Percentiles rank a stretch among this genome's conserved stretches.
Evolutionary conservation across 1,284 basidiomycete genomes (phyloP).

Genomic region (Ganoderma sinense): DNA sequence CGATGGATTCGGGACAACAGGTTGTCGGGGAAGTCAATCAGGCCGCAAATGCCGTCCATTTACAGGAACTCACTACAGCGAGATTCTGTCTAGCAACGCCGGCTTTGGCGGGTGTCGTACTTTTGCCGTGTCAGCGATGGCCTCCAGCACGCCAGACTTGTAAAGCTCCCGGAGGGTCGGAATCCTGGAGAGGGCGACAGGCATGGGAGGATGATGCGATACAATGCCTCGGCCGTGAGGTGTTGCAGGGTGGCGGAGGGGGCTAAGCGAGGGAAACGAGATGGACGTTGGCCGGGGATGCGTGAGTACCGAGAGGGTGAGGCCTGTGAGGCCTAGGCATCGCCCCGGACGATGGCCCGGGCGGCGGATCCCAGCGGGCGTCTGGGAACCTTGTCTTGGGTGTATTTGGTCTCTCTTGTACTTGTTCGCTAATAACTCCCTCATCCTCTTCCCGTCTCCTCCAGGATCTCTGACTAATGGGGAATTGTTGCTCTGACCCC

Average conservation of each 20-base stretch:
- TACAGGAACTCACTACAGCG: slow-evolving; percentile 60
- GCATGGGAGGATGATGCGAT: slow-evolving; percentile 32
- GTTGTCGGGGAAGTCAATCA: slow-evolving; percentile 12
- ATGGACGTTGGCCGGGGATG: neutral
- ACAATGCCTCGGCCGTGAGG: neutral
- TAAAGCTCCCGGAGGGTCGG: slow-evolving; percentile 62
- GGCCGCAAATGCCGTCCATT: slow-evolving; percentile 16
- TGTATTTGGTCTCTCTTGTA: slow-evolving; percentile 38
- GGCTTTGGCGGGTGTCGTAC: slow-evolving; percentile 45
- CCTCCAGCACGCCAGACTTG: slow-evolving; percentile 43
- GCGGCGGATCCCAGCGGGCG: slow-evolving; percentile 12
- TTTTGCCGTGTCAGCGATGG: slow-evolving; percentile 33
- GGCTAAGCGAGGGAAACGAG: slow-evolving; percentile 7
- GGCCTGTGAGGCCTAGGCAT: slow-evolving; percentile 20
- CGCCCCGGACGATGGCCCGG: slow-evolving; percentile 15
- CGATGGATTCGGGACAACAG: slow-evolving; percentile 15
- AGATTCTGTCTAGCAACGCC: slow-evolving; percentile 58
- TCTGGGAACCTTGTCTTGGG: slow-evolving; percentile 9
- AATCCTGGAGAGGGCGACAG: slow-evolving; percentile 52
- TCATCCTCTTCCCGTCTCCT: slow-evolving; percentile 22
- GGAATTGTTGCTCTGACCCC: slow-evolving; percentile 52
- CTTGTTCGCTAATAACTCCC: slow-evolving; percentile 29
- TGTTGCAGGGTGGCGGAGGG: neutral
- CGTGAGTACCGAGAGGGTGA: neutral
- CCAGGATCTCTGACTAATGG: slow-evolving; percentile 35